Percentiles rank a stretch among this genome's conserved stretches.
phyloP scores from a whole-genome alignment of 1,139 yeast genomes.

The Pichia sp. region DNA sequence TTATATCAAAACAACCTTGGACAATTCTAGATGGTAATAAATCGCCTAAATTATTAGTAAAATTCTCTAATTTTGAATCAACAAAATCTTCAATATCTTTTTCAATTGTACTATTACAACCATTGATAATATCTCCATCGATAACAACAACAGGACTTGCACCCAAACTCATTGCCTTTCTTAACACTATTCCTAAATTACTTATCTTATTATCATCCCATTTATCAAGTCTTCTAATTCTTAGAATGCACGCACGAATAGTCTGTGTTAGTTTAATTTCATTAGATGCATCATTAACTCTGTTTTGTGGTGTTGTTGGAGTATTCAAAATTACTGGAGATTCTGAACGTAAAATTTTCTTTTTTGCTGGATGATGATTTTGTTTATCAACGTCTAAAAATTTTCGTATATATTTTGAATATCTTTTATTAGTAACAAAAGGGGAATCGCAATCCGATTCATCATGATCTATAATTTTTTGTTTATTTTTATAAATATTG shows the following conservation, averaged over 20 bases:
- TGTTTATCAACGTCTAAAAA: conserved; percentile 9
- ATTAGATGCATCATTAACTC: conserved; percentile 9
- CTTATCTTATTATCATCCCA: conserved; percentile 22
- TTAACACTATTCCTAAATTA: conserved; percentile 33
- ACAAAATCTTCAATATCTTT: conserved; percentile 11
- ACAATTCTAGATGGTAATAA: conserved; percentile 27
- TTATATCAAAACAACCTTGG: conserved; percentile 32
- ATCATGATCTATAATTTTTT: conserved; percentile 13
- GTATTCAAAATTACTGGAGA: neutral
- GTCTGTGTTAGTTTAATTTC: conserved; percentile 41
- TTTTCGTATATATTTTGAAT: conserved; percentile 14
- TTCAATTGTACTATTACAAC: conserved; percentile 8
- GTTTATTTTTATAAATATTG: conserved; percentile 24
- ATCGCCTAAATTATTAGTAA: conserved; percentile 19
- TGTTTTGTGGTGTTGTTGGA: neutral
- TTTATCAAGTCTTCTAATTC: conserved; percentile 37
- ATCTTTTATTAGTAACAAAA: conserved; percentile 5
- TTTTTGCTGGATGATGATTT: neutral
- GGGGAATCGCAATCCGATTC: neutral
- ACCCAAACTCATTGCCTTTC: conserved; percentile 35
- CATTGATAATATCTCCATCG: conserved; percentile 22
- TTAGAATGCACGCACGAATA: conserved; percentile 47
- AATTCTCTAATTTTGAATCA: conserved; percentile 4
- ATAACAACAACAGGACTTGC: conserved; percentile 36
- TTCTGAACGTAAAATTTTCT: no score